A percentile compares a stretch with the other conserved stretches of the same genome.
These are phyloP conservation scores for Talaromyces marneffei DNA, from an alignment of 2,329 filamentous ascomycete genomes.

Conservation along the genomic window DNA sequence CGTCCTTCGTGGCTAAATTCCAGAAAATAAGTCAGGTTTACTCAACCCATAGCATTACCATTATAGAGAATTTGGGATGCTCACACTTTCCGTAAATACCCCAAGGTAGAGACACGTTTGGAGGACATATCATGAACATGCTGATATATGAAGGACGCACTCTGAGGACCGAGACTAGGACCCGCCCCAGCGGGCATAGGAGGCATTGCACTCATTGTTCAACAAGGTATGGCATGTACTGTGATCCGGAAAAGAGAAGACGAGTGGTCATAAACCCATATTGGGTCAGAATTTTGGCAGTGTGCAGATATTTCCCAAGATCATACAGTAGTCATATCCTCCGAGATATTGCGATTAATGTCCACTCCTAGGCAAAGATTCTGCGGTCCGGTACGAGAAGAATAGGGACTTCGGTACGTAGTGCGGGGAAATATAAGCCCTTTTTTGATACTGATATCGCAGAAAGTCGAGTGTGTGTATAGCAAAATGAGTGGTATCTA, in stretches of 20 bases:
- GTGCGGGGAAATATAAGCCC: background rate
- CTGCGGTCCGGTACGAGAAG: background rate
- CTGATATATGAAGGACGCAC: constrained; percentile 54
- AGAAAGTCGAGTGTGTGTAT: background rate
- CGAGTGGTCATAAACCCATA: background rate
- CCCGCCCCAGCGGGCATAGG: constrained; percentile 29
- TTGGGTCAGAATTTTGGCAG: background rate
- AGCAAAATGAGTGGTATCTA: background rate
- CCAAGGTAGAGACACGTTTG: constrained; percentile 89
- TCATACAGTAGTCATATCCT: background rate
- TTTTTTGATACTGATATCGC: background rate
- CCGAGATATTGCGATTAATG: background rate
- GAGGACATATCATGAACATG: constrained; percentile 77
- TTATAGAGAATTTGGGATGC: no score
- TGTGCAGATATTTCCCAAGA: background rate
- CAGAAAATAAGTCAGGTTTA: background rate
- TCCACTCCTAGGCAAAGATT: background rate
- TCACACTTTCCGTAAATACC: constrained; percentile 88
- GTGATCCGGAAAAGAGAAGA: background rate
- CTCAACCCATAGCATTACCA: no score
- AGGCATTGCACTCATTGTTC: constrained; percentile 15
- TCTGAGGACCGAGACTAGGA: constrained; percentile 36
- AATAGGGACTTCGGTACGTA: background rate
- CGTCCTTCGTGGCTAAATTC: constrained; percentile 74
- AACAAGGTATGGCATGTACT: background rate